phyloP scores from a whole-genome alignment of 1,139 yeast genomes.

The Hansenula anomala region DNA sequence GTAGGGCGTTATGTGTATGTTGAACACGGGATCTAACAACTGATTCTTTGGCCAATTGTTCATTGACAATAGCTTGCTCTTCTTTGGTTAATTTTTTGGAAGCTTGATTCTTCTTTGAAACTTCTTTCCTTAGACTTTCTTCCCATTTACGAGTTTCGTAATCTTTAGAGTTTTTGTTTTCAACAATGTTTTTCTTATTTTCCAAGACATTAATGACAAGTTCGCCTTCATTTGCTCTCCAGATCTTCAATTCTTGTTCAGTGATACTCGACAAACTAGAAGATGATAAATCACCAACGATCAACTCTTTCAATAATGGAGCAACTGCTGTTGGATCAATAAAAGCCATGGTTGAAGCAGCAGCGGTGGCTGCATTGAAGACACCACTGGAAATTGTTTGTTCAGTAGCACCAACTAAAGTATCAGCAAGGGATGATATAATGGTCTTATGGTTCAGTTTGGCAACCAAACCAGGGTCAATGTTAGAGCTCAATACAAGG shows the following conservation, averaged over 20 bases:
- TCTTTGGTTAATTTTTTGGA: constrained; percentile 66
- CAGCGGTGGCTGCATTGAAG: constrained; percentile 35
- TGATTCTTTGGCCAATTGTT: constrained; percentile 59
- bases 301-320: constrained; percentile 40
- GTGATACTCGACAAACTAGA: constrained; percentile 27
- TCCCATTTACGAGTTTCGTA: constrained; percentile 91
- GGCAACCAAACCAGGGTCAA: constrained; percentile 65
- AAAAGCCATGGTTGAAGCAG: constrained; percentile 61
- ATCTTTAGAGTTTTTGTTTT: constrained; percentile 67
- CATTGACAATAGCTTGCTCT: constrained; percentile 57
- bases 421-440: constrained; percentile 26
- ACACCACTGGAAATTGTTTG: constrained; percentile 22
- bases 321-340: constrained; percentile 60
- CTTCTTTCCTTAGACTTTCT: constrained; percentile 69
- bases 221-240: constrained; percentile 65
- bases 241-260: constrained; percentile 49
- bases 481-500: constrained; percentile 51
- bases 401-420: constrained; percentile 20
- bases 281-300: constrained; percentile 38
- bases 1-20: constrained; percentile 32
- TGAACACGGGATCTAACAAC: constrained; percentile 45
- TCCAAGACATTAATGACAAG: constrained; percentile 63
- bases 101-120: constrained; percentile 48
- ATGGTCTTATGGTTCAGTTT: constrained; percentile 34
- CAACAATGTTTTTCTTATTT: constrained; percentile 31